Evolutionary conservation across 495 filamentous ascomycete genomes (phyloP).

Genomic region (Bathelium albidoporum): DNA sequence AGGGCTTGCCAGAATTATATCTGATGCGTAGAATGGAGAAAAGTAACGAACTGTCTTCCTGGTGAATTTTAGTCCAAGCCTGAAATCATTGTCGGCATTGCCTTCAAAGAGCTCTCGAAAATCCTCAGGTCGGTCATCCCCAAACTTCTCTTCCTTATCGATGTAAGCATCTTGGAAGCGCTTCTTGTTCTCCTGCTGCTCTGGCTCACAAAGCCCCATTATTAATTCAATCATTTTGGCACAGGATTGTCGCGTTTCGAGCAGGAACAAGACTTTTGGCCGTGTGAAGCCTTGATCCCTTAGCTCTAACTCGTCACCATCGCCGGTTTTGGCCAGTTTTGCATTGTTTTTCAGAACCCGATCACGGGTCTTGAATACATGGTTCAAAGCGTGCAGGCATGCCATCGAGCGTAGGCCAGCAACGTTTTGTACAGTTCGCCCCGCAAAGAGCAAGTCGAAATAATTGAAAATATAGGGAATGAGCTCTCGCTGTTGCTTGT

Average conservation of each 20-base stretch:
- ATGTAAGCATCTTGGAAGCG: constrained; percentile 72
- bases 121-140: constrained; percentile 68
- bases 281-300: constrained; percentile 94
- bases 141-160: constrained; percentile 50
- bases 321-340: constrained; percentile 45
- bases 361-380: constrained; percentile 87
- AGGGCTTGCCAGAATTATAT: constrained; percentile 85
- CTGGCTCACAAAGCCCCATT: constrained; percentile 59
- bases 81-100: constrained; percentile 95
- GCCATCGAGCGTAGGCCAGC: constrained; percentile 56
- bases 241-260: constrained; percentile 79
- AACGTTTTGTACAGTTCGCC: constrained; percentile 54
- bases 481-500: constrained; percentile 41
- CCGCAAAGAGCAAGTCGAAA: constrained; percentile 67
- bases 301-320: constrained; percentile 55
- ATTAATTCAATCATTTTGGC: constrained; percentile 67
- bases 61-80: constrained; percentile 86
- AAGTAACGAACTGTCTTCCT: constrained; percentile 92
- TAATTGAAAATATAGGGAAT: constrained; percentile 62
- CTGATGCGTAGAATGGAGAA: constrained; percentile 88
- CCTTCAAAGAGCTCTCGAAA: constrained; percentile 85
- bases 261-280: constrained; percentile 79
- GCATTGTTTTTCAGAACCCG: constrained; percentile 85
- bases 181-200: constrained; percentile 92
- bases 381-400: constrained; percentile 81